phyloP scores from a whole-genome alignment of 2,329 filamentous ascomycete genomes.

The Fusarium circinatum region DNA sequence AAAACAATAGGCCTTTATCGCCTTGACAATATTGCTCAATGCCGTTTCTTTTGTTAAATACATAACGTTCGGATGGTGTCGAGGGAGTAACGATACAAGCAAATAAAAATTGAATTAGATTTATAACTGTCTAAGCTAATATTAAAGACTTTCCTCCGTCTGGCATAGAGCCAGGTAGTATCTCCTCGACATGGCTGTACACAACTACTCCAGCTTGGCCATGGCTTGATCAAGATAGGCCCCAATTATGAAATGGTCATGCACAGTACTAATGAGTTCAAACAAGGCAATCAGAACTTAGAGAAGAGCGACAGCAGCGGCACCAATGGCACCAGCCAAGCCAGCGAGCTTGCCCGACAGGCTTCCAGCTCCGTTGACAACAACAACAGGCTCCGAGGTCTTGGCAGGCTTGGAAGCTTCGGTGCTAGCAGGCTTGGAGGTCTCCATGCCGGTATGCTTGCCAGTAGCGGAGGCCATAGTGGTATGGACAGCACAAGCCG shows the following conservation, averaged over 20 bases:
- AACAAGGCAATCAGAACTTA: neutral
- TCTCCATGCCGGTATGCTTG: neutral
- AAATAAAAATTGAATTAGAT: neutral
- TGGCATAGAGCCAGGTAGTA: neutral
- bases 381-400: neutral
- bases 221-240: too few species aligned
- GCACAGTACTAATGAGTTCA: too few species aligned
- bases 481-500: neutral
- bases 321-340: slow-evolving; percentile 1
- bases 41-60: neutral
- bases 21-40: neutral
- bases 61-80: too few species aligned
- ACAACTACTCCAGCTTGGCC: too few species aligned
- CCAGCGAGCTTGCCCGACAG: neutral
- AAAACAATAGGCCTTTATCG: neutral
- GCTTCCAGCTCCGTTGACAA: slow-evolving; percentile 9
- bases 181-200: too few species aligned
- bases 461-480: neutral
- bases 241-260: too few species aligned
- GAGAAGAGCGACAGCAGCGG: slow-evolving; percentile 1
- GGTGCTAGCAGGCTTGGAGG: neutral
- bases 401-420: neutral
- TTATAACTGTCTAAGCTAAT: neutral
- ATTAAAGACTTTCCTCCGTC: neutral
- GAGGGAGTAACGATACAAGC: neutral